A percentile compares a stretch with the other conserved stretches of the same genome.
Conservation (phyloP, 352 stramenopile genomes). For the Pythium chondricola region DNA sequence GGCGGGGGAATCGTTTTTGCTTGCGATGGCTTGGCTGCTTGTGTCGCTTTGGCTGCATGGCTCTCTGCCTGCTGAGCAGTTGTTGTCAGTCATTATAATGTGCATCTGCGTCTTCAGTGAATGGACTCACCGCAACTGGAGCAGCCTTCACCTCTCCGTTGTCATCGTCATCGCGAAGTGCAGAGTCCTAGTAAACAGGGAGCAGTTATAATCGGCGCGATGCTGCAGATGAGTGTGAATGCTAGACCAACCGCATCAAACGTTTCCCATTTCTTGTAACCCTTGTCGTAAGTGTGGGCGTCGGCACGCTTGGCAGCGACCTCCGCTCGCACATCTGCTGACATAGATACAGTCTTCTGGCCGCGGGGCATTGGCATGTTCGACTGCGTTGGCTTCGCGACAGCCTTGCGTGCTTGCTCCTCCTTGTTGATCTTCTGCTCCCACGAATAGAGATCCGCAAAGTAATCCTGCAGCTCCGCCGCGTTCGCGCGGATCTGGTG, state of each 20-base stretch:
- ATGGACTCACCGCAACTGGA: too few species aligned
- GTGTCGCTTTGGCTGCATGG: neutral
- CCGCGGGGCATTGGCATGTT: slow-evolving; percentile 13
- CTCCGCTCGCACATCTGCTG: neutral
- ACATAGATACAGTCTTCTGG: slow-evolving; percentile 5
- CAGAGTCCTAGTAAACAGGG: too few species aligned
- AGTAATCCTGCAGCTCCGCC: slow-evolving; percentile 71
- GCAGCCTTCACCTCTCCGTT: too few species aligned
- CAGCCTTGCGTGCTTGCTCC: slow-evolving; percentile 31
- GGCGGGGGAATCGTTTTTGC: neutral
- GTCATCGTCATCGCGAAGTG: slow-evolving; percentile 26
- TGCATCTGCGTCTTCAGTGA: too few species aligned
- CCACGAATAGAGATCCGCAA: slow-evolving; percentile 71
- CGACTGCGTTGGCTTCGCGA: neutral
- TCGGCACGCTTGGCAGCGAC: slow-evolving; percentile 26
- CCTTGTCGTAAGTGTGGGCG: slow-evolving; percentile 84
- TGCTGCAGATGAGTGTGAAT: neutral
- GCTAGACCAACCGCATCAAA: slow-evolving; percentile 72
- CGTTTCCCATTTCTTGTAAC: slow-evolving; percentile 87
- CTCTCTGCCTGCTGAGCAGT: neutral
- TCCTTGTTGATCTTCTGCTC: slow-evolving; percentile 65
- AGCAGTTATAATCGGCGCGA: neutral
- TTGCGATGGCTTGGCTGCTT: neutral
- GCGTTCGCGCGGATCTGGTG: slow-evolving; percentile 80
- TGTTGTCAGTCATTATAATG: too few species aligned